phyloP scores from a whole-genome alignment of 176 grass and related monocot species.

The Melocanna baccifera region DNA sequence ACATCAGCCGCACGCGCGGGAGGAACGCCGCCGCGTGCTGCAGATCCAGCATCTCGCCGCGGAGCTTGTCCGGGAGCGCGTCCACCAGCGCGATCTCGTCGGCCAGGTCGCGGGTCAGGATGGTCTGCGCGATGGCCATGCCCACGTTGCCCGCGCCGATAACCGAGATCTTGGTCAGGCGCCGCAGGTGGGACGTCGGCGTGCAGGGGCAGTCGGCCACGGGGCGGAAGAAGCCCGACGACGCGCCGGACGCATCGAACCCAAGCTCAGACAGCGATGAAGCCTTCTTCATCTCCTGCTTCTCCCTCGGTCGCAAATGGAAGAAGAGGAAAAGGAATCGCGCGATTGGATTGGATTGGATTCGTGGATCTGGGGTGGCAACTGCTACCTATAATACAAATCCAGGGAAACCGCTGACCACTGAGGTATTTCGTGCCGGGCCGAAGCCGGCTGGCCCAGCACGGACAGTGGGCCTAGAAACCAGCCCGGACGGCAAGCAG shows the following conservation, averaged over 20 bases:
- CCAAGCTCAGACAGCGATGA: slow-evolving; percentile 68
- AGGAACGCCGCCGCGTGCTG: slow-evolving; percentile 98
- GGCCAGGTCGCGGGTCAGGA: slow-evolving; percentile 71
- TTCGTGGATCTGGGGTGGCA: neutral
- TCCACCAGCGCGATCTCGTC: slow-evolving; percentile 96
- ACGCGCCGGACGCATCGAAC: slow-evolving; percentile 38
- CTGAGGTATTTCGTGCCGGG: too few relatives aligned
- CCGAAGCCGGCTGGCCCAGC: too few relatives aligned
- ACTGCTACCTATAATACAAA: neutral
- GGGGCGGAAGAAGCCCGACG: slow-evolving; percentile 49
- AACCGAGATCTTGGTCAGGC: slow-evolving; percentile 65
- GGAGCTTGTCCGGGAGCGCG: slow-evolving; percentile 65
- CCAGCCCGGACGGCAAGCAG: too few relatives aligned
- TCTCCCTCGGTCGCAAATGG: neutral
- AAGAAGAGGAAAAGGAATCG: neutral
- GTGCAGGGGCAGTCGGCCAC: slow-evolving; percentile 4
- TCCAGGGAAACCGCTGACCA: neutral
- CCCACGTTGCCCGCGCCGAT: slow-evolving; percentile 88
- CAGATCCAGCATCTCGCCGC: slow-evolving; percentile 94
- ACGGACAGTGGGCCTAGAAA: too few relatives aligned
- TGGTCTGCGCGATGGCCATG: slow-evolving; percentile 98
- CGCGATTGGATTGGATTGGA: neutral
- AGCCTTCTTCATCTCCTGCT: slow-evolving; percentile 45
- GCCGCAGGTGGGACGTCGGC: neutral
- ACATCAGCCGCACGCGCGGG: slow-evolving; percentile 58